phyloP scores from a whole-genome alignment of 768 basidiomycete species.

The Psilocybe sp. region DNA sequence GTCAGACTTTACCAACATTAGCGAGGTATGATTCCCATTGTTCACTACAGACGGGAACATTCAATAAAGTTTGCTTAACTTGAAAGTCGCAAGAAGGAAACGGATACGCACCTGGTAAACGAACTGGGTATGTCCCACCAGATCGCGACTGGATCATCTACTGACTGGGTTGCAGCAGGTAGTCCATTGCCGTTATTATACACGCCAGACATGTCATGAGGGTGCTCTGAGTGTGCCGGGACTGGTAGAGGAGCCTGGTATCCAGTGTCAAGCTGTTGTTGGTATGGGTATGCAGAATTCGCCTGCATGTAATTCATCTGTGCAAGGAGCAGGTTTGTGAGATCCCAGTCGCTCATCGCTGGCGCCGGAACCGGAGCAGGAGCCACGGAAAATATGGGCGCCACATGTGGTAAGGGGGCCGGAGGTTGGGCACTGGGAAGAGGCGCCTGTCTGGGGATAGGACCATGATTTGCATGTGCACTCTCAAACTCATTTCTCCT shows the following conservation, averaged over 20 bases:
- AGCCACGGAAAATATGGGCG: background rate
- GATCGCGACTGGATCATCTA: no score
- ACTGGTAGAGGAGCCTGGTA: no score
- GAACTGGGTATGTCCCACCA: constrained; percentile 38
- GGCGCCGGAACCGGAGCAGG: background rate
- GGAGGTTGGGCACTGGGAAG: background rate
- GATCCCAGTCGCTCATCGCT: constrained; percentile 18
- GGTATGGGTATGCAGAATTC: background rate
- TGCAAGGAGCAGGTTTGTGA: constrained; percentile 21
- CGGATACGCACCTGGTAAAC: constrained; percentile 40
- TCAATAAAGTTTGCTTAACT: background rate
- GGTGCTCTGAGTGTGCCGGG: no score
- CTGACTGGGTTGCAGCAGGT: no score
- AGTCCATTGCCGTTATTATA: no score
- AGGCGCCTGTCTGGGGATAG: background rate
- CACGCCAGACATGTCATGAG: no score
- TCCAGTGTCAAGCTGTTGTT: background rate
- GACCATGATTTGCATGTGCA: background rate
- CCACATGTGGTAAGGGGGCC: background rate
- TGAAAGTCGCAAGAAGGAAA: background rate
- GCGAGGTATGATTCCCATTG: constrained; percentile 17
- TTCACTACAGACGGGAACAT: constrained; percentile 10
- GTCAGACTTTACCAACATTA: background rate
- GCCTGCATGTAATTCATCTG: constrained; percentile 21
- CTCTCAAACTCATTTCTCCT: constrained; percentile 33